Percentiles rank a stretch among this genome's conserved stretches.
These are phyloP conservation scores for Wickerhamomyces kurtzmanii DNA, from an alignment of 805 yeast genomes.

Conservation along the genomic window DNA sequence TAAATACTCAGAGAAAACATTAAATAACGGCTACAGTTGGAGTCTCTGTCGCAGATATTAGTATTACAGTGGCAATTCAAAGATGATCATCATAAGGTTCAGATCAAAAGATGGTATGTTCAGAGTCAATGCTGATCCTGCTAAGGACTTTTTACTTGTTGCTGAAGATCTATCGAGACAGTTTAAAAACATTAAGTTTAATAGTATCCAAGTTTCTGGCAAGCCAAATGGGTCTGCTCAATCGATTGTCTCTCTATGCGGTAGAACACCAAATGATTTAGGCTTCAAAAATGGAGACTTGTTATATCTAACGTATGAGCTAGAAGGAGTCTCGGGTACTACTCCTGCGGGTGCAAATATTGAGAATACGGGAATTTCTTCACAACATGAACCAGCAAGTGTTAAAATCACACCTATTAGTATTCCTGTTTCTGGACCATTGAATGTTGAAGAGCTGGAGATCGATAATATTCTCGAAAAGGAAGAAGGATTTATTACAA, in stretches of 20 bases:
- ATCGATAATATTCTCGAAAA: constrained; percentile 61
- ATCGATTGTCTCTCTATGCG: constrained; percentile 13
- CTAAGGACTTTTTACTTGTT: constrained; percentile 32
- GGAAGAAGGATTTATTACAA: constrained; percentile 61
- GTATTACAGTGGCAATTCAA: too few relatives aligned
- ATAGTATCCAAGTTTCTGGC: constrained; percentile 17
- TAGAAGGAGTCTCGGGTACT: constrained; percentile 1
- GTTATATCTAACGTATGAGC: constrained; percentile 25
- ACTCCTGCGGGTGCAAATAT: constrained; percentile 6
- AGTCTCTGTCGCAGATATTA: too few relatives aligned
- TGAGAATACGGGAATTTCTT: constrained; percentile 2
- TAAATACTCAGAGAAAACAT: background rate
- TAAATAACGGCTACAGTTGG: too few relatives aligned
- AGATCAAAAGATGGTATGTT: constrained; percentile 79
- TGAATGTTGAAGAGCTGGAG: constrained; percentile 39
- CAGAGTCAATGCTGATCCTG: constrained; percentile 45
- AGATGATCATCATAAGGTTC: constrained; percentile 74
- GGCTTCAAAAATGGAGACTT: constrained; percentile 40
- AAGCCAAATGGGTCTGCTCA: constrained; percentile 18
- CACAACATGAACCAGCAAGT: constrained; percentile 4
- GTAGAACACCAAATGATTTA: constrained; percentile 22
- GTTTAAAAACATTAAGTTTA: constrained; percentile 14
- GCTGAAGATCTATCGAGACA: constrained; percentile 26
- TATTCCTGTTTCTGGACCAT: constrained; percentile 7
- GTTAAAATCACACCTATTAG: constrained; percentile 5